Base-by-base conservation (phyloP, 306 rosid species). In the Prinsepia uniflora region DNA sequence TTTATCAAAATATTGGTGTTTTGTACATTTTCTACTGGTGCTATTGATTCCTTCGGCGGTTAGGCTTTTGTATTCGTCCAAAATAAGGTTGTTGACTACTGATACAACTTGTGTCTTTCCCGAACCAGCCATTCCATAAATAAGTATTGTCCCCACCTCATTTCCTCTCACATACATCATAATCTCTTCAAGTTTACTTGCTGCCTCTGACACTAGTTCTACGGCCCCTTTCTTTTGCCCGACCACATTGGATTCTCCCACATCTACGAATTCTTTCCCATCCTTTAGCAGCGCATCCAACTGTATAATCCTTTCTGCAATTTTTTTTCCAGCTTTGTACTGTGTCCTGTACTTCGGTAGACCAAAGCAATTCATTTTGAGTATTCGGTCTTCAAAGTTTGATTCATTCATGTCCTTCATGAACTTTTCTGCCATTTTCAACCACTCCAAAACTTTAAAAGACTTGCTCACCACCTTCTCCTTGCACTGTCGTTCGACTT, bases 21-120 rank as follows among this genome's bases (percentile, higher is more conserved):
- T n/a, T n/a, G n/a, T n/a, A n/a, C n/a, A n/a, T n/a, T n/a, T n/a
- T n/a, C n/a, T n/a, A n/a, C n/a, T n/a, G n/a, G n/a, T n/a, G n/a
- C n/a, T n/a, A n/a, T n/a, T n/a, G n/a, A n/a, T 2, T 7, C 0
- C 13, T 2, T 20, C 36, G 4, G 4, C 11, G 2, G 4, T 10
- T 10, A 24, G 30, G 18, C n/a, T 3, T 9, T 10, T 0, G 36
- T 19, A 10, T 4, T 56, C 61, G 0, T 4, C 5, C 1, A 56
- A 5, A 10, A 56, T 19, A 3, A 2, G 10, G 39, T 56, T 13
- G 0, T 56, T 20, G 61, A 56, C 61, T 19, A 6, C 7, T 5
- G 61, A 56, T 22, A 56, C 61, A 19, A 56, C 36, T 56, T 20
- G 14, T 10, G 61, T 56, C 61, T 56, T 56, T 15, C 61, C 61